Evolutionary conservation across 2,329 filamentous ascomycete species (phyloP), one percentile per base, ranked within the genome.

Genomic region (Nakataea oryzae): DNA sequence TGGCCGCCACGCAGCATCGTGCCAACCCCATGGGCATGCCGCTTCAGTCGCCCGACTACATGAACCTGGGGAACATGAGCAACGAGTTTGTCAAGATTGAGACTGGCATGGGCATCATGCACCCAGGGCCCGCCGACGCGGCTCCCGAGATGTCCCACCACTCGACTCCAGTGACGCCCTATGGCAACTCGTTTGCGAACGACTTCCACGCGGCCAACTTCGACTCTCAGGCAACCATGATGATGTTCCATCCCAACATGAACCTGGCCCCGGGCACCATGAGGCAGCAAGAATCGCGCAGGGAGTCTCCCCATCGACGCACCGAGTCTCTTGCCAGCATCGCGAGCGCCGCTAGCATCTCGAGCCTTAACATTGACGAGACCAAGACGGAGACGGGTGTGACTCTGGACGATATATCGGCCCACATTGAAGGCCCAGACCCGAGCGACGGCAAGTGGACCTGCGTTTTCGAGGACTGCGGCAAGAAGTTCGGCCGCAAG

Each of bases 401-500:
- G 62, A 93, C 89, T 0, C 78, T 88, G 56, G 93, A 97, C 67
- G 91, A 97, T 67, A 93, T 93, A 67, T 82, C 86, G 5, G 82
- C 84, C 59, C 91, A 82, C 74, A 93, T 93, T 67, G 80, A 83
- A 59, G 88, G 88, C 1, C 89, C 89, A 0, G 88, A 91, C 68
- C 78, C 85, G 3, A 72, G 74, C n/a, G 89, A 92, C 67, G 87
- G 87, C 68, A 92, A 91, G 74, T 95, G 89, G 88, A 79, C 86
- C 8, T 95, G 90, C 71, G 75, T 85, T n/a, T 93, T 78, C 63
- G 81, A 75, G 11, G 87, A 86, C 30, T 99, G 95, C 74, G 84
- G 87, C 68, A 96, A 96, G 74, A 85, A 87, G 61, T 97, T 99
- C 72, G 93, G 93, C n/a, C 86, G 95, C 68, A 96, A 97, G 74